Conservation (phyloP, 1,284 basidiomycete species). For the Leccinum brunneo-olivaceum region DNA sequence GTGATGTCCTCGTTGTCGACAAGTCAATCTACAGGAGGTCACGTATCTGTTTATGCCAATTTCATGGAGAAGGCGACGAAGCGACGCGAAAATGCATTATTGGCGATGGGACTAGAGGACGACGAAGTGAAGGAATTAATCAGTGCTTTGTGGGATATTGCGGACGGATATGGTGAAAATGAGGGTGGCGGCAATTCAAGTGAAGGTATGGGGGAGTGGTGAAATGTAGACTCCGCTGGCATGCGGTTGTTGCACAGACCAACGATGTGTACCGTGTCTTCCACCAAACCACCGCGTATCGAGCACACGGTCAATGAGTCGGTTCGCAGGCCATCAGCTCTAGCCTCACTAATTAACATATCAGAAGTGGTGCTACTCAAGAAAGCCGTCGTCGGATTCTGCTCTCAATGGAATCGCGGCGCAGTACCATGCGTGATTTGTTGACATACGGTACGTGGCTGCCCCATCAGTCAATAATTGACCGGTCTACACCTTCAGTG, state of each 20-base stretch:
- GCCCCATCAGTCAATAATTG: not conserved
- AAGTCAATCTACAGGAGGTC: conserved; percentile 27
- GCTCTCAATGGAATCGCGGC: no score
- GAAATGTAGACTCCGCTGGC: not conserved
- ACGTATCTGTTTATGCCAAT: conserved; percentile 39
- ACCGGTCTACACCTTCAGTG: no score
- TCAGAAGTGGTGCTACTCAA: no score
- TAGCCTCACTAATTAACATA: no score
- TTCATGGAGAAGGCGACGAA: conserved; percentile 35
- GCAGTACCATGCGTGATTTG: no score
- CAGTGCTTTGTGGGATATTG: conserved; percentile 46
- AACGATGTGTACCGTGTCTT: not conserved
- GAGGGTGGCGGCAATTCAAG: conserved; percentile 13
- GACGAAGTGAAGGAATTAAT: conserved; percentile 49
- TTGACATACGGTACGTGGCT: no score
- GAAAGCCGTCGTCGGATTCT: no score
- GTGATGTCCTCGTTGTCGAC: conserved; percentile 23
- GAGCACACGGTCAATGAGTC: not conserved
- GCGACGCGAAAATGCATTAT: conserved; percentile 22
- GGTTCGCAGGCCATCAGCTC: not conserved
- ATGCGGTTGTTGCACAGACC: not conserved
- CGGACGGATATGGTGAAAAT: conserved; percentile 38
- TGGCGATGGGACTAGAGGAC: conserved; percentile 33
- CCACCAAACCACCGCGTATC: no score
- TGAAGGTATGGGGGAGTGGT: conserved; percentile 23